Percentiles rank a stretch among this genome's conserved stretches.
Conservation (phyloP, 768 basidiomycete genomes). For the Pisolithus microcarpus region DNA sequence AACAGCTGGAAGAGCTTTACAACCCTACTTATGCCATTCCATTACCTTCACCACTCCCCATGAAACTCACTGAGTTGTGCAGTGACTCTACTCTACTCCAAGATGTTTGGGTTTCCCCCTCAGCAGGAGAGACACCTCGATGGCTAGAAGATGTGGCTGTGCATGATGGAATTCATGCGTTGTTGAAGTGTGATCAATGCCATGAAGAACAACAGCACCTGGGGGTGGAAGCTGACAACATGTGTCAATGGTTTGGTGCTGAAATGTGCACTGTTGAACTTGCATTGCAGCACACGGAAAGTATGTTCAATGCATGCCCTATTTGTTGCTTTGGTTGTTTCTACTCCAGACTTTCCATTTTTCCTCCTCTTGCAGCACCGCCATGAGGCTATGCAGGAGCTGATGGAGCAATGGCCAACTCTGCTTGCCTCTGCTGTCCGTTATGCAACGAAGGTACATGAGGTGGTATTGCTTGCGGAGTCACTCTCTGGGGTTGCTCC, state of each 20-base stretch:
- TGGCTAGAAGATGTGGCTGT: slow-evolving; percentile 31
- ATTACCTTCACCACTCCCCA: slow-evolving; percentile 27
- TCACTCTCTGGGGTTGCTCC: too few species aligned
- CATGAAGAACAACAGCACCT: slow-evolving; percentile 24
- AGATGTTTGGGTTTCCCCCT: slow-evolving; percentile 30
- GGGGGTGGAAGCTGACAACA: slow-evolving; percentile 25
- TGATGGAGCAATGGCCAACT: too few species aligned
- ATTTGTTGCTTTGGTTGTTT: too few species aligned
- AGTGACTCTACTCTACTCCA: slow-evolving; percentile 24
- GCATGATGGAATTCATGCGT: slow-evolving; percentile 23
- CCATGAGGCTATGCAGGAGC: too few species aligned
- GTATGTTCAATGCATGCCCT: too few species aligned
- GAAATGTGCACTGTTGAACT: slow-evolving; percentile 20
- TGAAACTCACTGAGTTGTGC: slow-evolving; percentile 15
- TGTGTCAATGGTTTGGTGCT: slow-evolving; percentile 28
- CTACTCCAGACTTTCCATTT: too few species aligned
- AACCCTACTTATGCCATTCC: slow-evolving; percentile 21
- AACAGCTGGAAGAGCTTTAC: too few species aligned
- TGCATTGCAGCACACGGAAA: too few species aligned
- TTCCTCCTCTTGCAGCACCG: too few species aligned
- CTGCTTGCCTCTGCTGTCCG: too few species aligned
- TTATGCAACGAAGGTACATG: too few species aligned
- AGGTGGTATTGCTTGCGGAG: too few species aligned
- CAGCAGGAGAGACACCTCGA: slow-evolving; percentile 7
- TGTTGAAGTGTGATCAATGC: slow-evolving; percentile 25